Evolutionary conservation across 768 basidiomycete species (phyloP), one percentile per base, ranked within the genome.

Genomic region (Auricularia sp.): DNA sequence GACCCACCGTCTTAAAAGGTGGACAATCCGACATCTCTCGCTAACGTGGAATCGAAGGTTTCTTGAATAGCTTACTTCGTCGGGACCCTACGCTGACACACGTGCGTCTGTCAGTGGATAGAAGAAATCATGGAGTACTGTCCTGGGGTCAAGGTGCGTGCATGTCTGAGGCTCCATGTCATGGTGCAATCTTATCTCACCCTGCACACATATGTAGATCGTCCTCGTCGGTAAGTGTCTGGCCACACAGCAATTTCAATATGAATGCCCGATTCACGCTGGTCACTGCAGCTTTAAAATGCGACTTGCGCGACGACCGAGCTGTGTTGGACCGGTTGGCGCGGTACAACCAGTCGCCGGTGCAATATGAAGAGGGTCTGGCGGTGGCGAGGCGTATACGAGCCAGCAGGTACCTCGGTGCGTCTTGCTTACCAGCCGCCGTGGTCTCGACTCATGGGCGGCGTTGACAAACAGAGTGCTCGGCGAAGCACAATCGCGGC

Each of bases 401-500:
- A 71, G 91, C 92, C 3, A 92, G 87, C 61, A 84, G 96, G 39
- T 98, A 98, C 77, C 83, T 98, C 1, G 96, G 93, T 93, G 66
- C 39, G 83, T 78, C n/a, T 43, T 29, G 43, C 44, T 33, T 21
- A 16, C 14, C 14, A 3, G 61, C 18, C 11, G 33, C 16, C 51
- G 42, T 33, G 53, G 58, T 33, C 66, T 66, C 47, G 63, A 42
- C 23, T 11, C 34, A 34, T 18, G 47, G n/a, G 16, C 51, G 53
- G 35, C 58, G 39, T 36, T 65, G 39, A 16, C 51, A 36, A 43
- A 3, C 70, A 97, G 95, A 98, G 80, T 98, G 96, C 72, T 96
- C 93, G 67, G 94, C 96, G 7, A 98, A 98, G 75, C 93, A 96
- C 71, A 95, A 97, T 69, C 85, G 96, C 60, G 96, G 96, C 3